Percentiles rank a stretch among this genome's conserved stretches.
phyloP scores from a whole-genome alignment of 225 moss, liverwort and hornwort species.

The Pleurozium schreberi region DNA sequence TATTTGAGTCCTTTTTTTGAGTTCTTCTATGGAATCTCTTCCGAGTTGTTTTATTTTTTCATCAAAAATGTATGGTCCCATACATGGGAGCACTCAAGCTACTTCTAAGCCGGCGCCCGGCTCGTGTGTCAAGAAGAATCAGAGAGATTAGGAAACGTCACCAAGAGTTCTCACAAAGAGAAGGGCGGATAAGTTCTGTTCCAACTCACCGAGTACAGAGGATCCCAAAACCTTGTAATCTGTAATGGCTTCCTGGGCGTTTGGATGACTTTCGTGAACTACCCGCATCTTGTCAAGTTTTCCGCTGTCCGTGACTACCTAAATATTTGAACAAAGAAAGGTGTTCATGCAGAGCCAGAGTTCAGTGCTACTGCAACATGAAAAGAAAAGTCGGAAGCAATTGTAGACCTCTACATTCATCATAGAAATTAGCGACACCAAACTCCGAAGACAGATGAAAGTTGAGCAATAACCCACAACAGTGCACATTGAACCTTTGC shows the following conservation, averaged over 20 bases:
- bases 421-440: neutral
- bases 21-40: neutral
- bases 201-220: constrained; percentile 53
- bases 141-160: neutral
- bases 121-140: neutral
- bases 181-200: neutral
- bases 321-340: neutral
- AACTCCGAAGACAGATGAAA: neutral
- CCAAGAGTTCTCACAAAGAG: neutral
- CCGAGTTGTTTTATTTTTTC: neutral
- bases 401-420: neutral
- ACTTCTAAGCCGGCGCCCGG: neutral
- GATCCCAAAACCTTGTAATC: constrained; percentile 75
- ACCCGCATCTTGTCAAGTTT: constrained; percentile 77
- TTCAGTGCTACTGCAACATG: neutral
- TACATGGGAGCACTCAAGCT: neutral
- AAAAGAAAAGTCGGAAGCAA: neutral
- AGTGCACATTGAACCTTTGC: constrained; percentile 40
- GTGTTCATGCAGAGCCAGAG: neutral
- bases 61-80: neutral
- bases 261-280: constrained; percentile 49
- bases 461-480: neutral
- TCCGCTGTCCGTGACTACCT: constrained; percentile 69
- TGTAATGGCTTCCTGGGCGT: constrained; percentile 75
- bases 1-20: neutral